Evolutionary conservation across 2,329 filamentous ascomycete genomes (phyloP), one percentile per base, ranked within the genome.

Genomic region (Cladosporium sp.): DNA sequence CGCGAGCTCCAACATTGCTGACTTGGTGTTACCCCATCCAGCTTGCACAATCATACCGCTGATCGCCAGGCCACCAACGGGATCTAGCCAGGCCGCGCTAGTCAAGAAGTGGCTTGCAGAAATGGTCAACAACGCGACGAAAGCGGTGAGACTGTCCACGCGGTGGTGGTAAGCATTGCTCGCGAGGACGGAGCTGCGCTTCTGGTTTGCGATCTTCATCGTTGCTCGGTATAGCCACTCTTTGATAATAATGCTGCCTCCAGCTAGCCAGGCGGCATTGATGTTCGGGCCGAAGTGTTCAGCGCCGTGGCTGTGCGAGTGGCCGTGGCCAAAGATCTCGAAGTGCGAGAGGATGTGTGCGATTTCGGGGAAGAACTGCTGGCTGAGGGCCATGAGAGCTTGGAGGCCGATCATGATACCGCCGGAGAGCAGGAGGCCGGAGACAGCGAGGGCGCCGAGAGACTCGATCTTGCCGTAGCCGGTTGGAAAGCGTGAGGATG

Each of bases 381-480:
- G 79, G 65, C 75, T 77, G 46, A 80, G 90, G 82, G 69, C 84
- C 76, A 80, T 91, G 86, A 74, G 81, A 79, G 76, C 90, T 82
- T 78, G 82, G 77, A 79, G 87, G 68, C 93, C 93, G 90, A 99
- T 98, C 77, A 96, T 93, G 68, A 97, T 81, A 59, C 95, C 95
- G 68, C 95, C 95, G 57, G 89, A 88, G 2, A 99, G 85, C 72
- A 99, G 83, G 80, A 99, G 91, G 68, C 93, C 89, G 71, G 93
- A 97, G 36, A 99, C 95, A 18, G 94, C 95, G 66, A 99, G 81
- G 25, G 93, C 95, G 23, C 95, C 95, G 75, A 99, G 81, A 73
- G 93, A 97, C 82, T 99, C 95, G n/a, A 99, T 87, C 82, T 99
- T 99, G 76, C 95, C 95, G 76, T 96, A 99, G 1, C 95, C 95